A percentile compares a stretch with the other conserved stretches of the same genome.
phyloP scores from a whole-genome alignment of 2,329 filamentous ascomycete genomes.

The Nakataea oryzae region DNA sequence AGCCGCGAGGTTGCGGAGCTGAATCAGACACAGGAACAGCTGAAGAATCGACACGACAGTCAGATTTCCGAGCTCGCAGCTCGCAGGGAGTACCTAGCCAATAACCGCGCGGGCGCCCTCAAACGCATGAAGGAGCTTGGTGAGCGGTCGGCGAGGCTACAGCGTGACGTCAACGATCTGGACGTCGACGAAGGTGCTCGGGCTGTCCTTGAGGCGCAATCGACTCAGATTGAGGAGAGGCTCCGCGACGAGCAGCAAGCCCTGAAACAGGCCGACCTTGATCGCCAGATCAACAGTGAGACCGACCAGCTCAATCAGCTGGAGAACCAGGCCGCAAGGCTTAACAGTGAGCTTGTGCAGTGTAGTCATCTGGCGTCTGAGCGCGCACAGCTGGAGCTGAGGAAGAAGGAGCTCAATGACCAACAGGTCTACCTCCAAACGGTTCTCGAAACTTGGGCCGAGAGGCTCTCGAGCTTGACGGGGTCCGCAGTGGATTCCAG shows the following conservation, averaged over 20 bases:
- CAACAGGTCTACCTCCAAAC: conserved; percentile 67
- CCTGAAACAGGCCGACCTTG: conserved; percentile 55
- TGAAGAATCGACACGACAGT: conserved; percentile 64
- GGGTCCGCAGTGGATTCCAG: conserved; percentile 57
- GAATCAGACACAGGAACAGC: conserved; percentile 51
- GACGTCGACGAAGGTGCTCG: conserved; percentile 78
- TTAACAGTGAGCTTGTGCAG: conserved; percentile 74
- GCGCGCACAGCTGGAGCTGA: conserved; percentile 71
- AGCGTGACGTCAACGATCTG: conserved; percentile 61
- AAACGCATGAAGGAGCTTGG: conserved; percentile 67
- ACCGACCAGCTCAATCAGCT: conserved; percentile 56
- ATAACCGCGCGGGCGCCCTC: conserved; percentile 64
- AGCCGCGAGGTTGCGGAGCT: conserved; percentile 48
- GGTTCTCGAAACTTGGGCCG: conserved; percentile 62
- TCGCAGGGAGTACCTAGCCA: conserved; percentile 58
- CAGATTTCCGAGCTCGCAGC: conserved; percentile 68
- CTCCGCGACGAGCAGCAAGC: conserved; percentile 54
- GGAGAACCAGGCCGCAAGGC: conserved; percentile 60
- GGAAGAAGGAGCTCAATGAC: conserved; percentile 70
- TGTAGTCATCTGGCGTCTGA: conserved; percentile 74
- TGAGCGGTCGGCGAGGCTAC: conserved; percentile 53
- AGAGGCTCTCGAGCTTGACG: conserved; percentile 57
- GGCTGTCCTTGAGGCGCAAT: conserved; percentile 63
- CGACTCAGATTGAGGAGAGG: conserved; percentile 55
- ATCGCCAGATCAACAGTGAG: conserved; percentile 56